Percentiles rank a stretch among this genome's conserved stretches.
Conservation (phyloP, 306 rosid genomes). For the Quercus dentata region DNA sequence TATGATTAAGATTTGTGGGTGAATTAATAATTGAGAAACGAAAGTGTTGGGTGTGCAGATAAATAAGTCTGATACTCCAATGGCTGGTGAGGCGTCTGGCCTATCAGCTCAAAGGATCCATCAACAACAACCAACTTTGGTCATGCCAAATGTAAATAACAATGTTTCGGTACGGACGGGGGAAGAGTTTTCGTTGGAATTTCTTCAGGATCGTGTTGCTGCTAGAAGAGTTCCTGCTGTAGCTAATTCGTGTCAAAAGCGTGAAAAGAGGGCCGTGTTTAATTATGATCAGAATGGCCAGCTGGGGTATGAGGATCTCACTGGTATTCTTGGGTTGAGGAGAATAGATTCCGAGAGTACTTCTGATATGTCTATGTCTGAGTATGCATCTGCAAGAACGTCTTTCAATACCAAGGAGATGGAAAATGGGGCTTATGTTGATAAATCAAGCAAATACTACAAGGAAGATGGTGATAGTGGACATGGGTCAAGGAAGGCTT, state of each 20-base stretch:
- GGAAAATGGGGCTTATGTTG: conserved; percentile 34
- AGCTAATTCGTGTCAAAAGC: conserved; percentile 18
- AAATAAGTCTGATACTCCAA: conserved; percentile 37
- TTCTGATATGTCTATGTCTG: conserved; percentile 42
- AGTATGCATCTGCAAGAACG: conserved; percentile 32
- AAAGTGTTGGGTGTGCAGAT: conserved; percentile 30
- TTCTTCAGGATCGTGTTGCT: conserved; percentile 39
- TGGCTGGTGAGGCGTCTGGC: conserved; percentile 32
- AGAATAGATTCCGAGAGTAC: conserved; percentile 55
- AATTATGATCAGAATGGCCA: conserved; percentile 37
- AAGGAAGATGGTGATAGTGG: conserved; percentile 32
- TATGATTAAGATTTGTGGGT: background rate
- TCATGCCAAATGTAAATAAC: conserved; percentile 32
- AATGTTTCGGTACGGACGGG: conserved; percentile 30
- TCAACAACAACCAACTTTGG: conserved; percentile 17
- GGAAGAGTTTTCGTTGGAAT: conserved; percentile 34
- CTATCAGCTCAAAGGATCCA: conserved; percentile 33
- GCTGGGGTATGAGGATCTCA: conserved; percentile 47
- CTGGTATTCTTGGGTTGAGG: conserved; percentile 53
- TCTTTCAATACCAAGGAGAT: conserved; percentile 30
- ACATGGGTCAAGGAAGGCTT: conserved; percentile 34
- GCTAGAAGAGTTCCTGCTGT: conserved; percentile 32
- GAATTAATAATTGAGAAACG: conserved; percentile 23
- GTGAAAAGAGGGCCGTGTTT: conserved; percentile 28
- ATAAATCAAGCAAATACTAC: conserved; percentile 26